Evolutionary conservation across 2,329 filamentous ascomycete species (phyloP), one percentile per base, ranked within the genome.

Genomic region (Colletotrichum plurivorum): DNA sequence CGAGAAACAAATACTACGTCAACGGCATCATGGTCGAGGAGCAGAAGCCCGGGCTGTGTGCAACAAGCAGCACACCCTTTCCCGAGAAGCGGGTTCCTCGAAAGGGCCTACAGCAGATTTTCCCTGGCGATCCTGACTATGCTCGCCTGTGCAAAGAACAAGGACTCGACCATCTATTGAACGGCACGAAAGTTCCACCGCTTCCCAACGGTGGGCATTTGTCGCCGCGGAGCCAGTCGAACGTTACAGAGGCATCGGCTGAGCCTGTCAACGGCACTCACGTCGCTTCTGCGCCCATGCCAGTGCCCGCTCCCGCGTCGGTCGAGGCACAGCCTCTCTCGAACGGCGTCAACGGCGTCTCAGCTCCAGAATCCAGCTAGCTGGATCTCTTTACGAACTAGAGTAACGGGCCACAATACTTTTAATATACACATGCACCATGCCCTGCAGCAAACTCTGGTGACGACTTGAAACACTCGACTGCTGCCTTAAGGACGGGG

Each of bases 51-150:
- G 81, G 81, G 36, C 76, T 80, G 27, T 81, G 83, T 61, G 79
- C 82, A 52, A 84, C 84, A 13, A 88, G 87, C 79, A 83, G 79
- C 63, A 83, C 82, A 12, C 87, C 89, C 3, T 88, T 88, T 72
- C 85, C 85, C 7, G 87, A 89, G 66, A 81, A 82, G 27, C 83
- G 84, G 46, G 85, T 89, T 16, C 88, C 88, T 4, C 84, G 89
- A 45, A 84, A 86, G 41, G 84, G 88, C 5, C 73, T 90, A 13
- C 76, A 84, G 3, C 84, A 85, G 20, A 86, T 90, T 2, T 80
- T 82, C 13, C 84, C 86, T 7, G 82, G 86, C 52, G 89, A 91
- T 58, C 85, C 88, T 3, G 88, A 90, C 36, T 90, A 89, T 71
- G 79, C 79, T 27, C 82, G 82, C 39, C 77, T 90, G 18, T 89